phyloP scores from a whole-genome alignment of 2,329 filamentous ascomycete genomes.

The Aureobasidium sp. region DNA sequence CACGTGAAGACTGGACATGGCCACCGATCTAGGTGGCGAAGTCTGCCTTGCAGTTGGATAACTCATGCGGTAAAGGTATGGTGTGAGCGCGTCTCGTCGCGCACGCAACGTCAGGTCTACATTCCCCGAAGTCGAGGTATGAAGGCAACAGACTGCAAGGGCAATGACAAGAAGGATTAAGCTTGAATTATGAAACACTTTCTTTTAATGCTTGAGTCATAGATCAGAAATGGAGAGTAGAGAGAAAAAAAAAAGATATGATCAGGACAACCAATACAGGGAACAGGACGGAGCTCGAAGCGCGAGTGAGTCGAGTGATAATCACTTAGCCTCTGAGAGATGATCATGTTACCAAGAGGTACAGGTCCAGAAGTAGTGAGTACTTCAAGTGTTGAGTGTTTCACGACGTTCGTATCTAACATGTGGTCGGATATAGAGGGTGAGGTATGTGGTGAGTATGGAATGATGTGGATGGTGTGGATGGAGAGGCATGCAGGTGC shows the following conservation, averaged over 20 bases:
- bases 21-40: conserved; percentile 5
- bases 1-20: neutral
- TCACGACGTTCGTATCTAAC: neutral
- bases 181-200: conserved; percentile 10
- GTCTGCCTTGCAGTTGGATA: conserved; percentile 26
- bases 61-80: conserved; percentile 15
- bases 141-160: conserved; percentile 23
- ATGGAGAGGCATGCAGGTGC: neutral
- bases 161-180: conserved; percentile 15
- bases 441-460: conserved; percentile 21
- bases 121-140: conserved; percentile 25
- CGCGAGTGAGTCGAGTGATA: neutral
- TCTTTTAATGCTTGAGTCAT: neutral
- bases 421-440: neutral
- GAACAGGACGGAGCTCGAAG: neutral
- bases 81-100: neutral
- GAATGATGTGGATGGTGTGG: conserved; percentile 1
- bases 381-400: neutral
- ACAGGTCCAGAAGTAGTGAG: neutral
- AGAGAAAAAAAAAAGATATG: neutral
- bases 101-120: conserved; percentile 10
- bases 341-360: neutral
- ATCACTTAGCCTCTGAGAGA: neutral
- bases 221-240: neutral
- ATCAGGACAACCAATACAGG: neutral